These are phyloP conservation scores for Filobasidium uniguttulatum DNA, from an alignment of 1,284 basidiomycete species.

Conservation along the genomic window DNA sequence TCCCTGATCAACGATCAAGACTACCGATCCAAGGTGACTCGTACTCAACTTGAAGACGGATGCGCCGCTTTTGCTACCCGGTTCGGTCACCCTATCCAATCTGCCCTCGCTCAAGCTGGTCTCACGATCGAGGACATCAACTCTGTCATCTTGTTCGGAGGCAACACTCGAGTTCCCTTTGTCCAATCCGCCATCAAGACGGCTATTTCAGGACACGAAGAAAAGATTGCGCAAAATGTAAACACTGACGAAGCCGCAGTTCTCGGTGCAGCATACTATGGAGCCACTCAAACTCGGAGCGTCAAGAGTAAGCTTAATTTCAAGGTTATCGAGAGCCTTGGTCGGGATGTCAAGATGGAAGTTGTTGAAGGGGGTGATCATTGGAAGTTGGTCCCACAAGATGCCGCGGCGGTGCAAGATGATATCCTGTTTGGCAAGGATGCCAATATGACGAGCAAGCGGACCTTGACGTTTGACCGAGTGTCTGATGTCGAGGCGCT, in stretches of 20 bases:
- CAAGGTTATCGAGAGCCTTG: constrained; percentile 53
- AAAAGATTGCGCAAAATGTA: constrained; percentile 80
- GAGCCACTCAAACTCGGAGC: constrained; percentile 72
- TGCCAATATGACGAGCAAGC: constrained; percentile 61
- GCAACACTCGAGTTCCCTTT: constrained; percentile 78
- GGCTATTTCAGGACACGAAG: constrained; percentile 55
- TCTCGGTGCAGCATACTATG: constrained; percentile 85
- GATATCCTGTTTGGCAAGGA: constrained; percentile 60
- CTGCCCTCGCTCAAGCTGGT: constrained; percentile 54
- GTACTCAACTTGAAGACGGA: constrained; percentile 61
- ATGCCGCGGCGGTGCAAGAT: no score
- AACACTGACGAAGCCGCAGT: constrained; percentile 96
- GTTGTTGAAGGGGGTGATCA: no score
- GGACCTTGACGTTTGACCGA: constrained; percentile 54
- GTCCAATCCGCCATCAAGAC: constrained; percentile 67
- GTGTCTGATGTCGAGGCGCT: neutral
- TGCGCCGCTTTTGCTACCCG: constrained; percentile 42
- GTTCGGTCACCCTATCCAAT: constrained; percentile 60
- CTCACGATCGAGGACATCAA: constrained; percentile 39
- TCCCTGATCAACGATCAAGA: constrained; percentile 81
- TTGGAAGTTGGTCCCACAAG: no score
- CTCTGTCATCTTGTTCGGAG: constrained; percentile 84
- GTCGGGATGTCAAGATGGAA: constrained; percentile 21
- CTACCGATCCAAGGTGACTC: constrained; percentile 62
- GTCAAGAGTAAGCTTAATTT: constrained; percentile 88